phyloP scores from a whole-genome alignment of 805 yeast species.

The Blastobotrys terrestris region DNA sequence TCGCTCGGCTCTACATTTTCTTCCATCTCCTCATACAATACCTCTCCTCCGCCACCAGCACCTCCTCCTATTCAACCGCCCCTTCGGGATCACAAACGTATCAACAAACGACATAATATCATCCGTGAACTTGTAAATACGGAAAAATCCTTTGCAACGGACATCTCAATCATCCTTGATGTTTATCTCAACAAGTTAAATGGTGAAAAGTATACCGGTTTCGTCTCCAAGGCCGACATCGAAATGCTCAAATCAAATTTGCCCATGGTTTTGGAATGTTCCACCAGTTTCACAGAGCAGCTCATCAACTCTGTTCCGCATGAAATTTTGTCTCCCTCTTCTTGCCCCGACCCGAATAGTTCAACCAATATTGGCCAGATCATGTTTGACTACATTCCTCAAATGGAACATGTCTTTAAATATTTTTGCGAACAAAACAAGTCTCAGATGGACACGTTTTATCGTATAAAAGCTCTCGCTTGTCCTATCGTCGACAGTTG shows the following conservation, averaged over 20 bases:
- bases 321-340: too few relatives aligned
- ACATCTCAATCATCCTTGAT: slow-evolving; percentile 32
- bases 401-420: slow-evolving; percentile 30
- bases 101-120: slow-evolving; percentile 24
- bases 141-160: slow-evolving; percentile 33
- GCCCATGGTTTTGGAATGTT: slow-evolving; percentile 30
- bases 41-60: too few relatives aligned
- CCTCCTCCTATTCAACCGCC: too few relatives aligned
- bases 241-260: slow-evolving; percentile 28
- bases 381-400: slow-evolving; percentile 24
- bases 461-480: slow-evolving; percentile 19
- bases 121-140: slow-evolving; percentile 34
- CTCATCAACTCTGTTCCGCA: too few relatives aligned
- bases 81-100: slow-evolving; percentile 10
- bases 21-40: too few relatives aligned
- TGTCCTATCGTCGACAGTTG: slow-evolving; percentile 27
- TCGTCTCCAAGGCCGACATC: slow-evolving; percentile 24
- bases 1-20: too few relatives aligned
- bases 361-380: slow-evolving; percentile 30
- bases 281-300: slow-evolving; percentile 24
- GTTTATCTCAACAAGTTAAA: slow-evolving; percentile 27
- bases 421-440: slow-evolving; percentile 29
- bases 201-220: slow-evolving; percentile 17
- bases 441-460: slow-evolving; percentile 26
- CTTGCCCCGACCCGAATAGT: too few relatives aligned